These are phyloP conservation scores for Phytopythium helicoides DNA, from an alignment of 352 stramenopile genomes.

Conservation along the genomic window DNA sequence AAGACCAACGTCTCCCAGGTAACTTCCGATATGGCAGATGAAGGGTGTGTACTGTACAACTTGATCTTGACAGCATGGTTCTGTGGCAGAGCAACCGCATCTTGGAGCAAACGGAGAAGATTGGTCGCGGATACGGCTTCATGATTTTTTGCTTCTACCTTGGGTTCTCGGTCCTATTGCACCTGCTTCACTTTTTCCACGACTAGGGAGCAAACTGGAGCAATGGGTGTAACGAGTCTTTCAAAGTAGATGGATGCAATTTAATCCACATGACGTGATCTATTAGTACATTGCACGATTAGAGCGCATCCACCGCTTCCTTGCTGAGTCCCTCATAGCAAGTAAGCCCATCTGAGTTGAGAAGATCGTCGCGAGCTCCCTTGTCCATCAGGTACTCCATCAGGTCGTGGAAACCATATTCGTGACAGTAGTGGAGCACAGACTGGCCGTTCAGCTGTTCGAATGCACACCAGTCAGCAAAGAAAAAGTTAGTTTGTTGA, in stretches of 20 bases:
- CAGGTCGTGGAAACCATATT: constrained; percentile 94
- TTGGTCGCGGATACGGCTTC: constrained; percentile 77
- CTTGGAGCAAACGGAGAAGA: constrained; percentile 70
- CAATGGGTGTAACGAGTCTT: background rate
- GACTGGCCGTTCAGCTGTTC: constrained; percentile 88
- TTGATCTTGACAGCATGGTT: constrained; percentile 1
- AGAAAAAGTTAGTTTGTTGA: no score
- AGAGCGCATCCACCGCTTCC: constrained; percentile 78
- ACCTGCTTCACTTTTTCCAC: constrained; percentile 83
- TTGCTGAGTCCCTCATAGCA: constrained; percentile 93
- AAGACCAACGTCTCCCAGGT: constrained; percentile 76
- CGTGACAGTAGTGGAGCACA: constrained; percentile 91
- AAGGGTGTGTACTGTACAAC: background rate
- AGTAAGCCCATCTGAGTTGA: constrained; percentile 93
- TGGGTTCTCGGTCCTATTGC: constrained; percentile 64
- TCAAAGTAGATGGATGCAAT: background rate
- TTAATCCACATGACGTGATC: no score
- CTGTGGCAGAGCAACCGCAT: constrained; percentile 63
- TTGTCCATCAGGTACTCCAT: constrained; percentile 96
- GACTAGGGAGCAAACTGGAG: constrained; percentile 23
- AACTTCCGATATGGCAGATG: background rate
- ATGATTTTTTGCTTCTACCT: constrained; percentile 87
- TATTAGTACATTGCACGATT: constrained; percentile 1
- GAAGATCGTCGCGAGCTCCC: constrained; percentile 87
- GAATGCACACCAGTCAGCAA: no score